Conservation (phyloP, 73 alveolate genomes). For the Blepharisma stoltei region DNA sequence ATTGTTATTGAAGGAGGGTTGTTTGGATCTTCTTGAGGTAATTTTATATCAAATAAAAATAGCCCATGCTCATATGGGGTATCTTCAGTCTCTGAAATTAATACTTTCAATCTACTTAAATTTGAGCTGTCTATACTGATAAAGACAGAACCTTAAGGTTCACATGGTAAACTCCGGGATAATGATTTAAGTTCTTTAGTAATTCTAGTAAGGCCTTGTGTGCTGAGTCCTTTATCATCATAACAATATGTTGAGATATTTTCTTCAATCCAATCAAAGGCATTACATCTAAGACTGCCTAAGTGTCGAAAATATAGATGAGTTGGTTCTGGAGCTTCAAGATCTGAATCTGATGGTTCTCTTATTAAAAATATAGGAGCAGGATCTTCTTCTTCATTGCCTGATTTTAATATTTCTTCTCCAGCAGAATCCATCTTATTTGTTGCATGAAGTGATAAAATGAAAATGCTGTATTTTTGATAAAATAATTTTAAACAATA, state of each 20-base stretch:
- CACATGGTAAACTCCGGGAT: constrained; percentile 73
- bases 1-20: constrained; percentile 90
- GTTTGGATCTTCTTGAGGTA: constrained; percentile 88
- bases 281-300: background rate
- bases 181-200: constrained; percentile 66
- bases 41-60: constrained; percentile 85
- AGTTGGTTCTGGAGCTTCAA: background rate
- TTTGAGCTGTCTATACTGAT: constrained; percentile 76
- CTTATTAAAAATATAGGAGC: background rate
- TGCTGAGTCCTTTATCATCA: background rate
- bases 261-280: background rate
- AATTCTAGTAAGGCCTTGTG: constrained; percentile 5
- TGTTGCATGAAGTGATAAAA: too few relatives aligned
- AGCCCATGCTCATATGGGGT: constrained; percentile 98
- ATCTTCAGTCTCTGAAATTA: constrained; percentile 90
- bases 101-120: constrained; percentile 86
- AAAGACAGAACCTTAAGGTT: constrained; percentile 77
- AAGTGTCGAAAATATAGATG: background rate
- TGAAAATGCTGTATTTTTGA: too few relatives aligned
- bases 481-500: too few relatives aligned
- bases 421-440: too few relatives aligned
- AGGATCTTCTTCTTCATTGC: background rate
- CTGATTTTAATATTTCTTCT: background rate
- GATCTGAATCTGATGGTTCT: background rate
- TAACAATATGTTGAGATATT: background rate